A percentile compares a stretch with the other conserved stretches of the same genome.
phyloP scores from a whole-genome alignment of 345 rosid species.

The Linum tenue region DNA sequence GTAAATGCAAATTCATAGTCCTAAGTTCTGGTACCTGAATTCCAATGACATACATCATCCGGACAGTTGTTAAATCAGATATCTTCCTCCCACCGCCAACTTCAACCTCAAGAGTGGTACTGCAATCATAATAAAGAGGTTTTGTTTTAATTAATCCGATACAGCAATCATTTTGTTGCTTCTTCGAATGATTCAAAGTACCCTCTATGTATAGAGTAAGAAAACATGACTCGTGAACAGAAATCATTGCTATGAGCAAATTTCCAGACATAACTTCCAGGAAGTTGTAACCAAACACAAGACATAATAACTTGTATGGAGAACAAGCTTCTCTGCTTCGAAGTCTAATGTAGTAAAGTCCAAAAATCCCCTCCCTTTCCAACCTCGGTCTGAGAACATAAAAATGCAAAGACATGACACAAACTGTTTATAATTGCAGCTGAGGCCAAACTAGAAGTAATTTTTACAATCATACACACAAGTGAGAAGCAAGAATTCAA shows the following conservation, averaged over 20 bases:
- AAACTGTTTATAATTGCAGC: neutral
- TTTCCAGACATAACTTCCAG: neutral
- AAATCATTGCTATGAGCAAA: neutral
- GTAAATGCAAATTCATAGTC: neutral
- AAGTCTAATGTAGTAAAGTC: too few species aligned
- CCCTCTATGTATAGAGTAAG: neutral
- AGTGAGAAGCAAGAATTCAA: neutral
- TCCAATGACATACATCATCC: slow-evolving; percentile 73
- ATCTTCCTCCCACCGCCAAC: slow-evolving; percentile 90
- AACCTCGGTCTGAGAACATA: neutral
- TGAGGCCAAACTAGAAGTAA: neutral
- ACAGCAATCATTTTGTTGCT: neutral
- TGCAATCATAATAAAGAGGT: slow-evolving; percentile 24
- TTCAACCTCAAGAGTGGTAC: slow-evolving; percentile 80
- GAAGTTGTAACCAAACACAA: neutral
- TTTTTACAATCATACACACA: neutral
- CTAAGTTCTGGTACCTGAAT: slow-evolving; percentile 46
- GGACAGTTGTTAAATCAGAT: slow-evolving; percentile 71
- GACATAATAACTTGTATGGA: too few species aligned
- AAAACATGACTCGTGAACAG: neutral
- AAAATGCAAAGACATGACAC: neutral
- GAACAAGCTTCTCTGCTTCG: too few species aligned
- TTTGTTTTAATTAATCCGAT: neutral
- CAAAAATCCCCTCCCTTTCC: too few species aligned
- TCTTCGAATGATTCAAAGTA: neutral